A percentile compares a stretch with the other conserved stretches of the same genome.
Evolutionary conservation across 2,329 filamentous ascomycete genomes (phyloP).

Genomic region (Exophiala bonariae): DNA sequence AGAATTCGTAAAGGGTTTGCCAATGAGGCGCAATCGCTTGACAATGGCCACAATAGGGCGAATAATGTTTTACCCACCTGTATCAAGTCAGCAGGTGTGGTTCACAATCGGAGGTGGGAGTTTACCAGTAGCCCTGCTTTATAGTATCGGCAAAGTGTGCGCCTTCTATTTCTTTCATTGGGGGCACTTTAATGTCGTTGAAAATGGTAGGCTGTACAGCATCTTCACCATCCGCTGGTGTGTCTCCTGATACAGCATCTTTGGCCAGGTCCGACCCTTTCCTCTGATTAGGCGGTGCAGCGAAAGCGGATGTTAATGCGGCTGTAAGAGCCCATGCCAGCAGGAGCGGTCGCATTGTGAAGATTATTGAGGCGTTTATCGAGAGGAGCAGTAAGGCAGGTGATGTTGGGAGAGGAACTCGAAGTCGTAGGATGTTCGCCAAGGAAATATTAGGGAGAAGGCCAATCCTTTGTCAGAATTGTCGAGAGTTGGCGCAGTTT

Average conservation of each 20-base stretch:
- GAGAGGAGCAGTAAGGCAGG: neutral
- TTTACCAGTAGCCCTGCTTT: conserved; percentile 54
- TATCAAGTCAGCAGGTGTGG: conserved; percentile 18
- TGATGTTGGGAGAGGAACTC: conserved; percentile 1
- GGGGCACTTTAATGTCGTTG: conserved; percentile 53
- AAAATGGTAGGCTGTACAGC: conserved; percentile 42
- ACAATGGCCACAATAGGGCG: conserved; percentile 67
- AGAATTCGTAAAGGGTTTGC: conserved; percentile 94
- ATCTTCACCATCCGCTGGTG: conserved; percentile 30
- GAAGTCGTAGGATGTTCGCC: no score
- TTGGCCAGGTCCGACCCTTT: conserved; percentile 12
- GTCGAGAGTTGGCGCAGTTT: no score
- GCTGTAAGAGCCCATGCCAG: conserved; percentile 27
- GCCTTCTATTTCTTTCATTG: conserved; percentile 49
- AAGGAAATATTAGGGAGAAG: neutral
- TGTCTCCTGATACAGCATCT: conserved; percentile 22
- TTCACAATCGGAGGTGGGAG: conserved; percentile 15
- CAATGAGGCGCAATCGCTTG: conserved; percentile 76
- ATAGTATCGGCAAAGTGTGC: conserved; percentile 49
- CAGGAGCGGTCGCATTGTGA: conserved; percentile 27
- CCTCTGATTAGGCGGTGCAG: conserved; percentile 20
- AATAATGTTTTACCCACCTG: conserved; percentile 56
- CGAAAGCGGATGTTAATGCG: conserved; percentile 14
- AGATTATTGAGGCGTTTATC: conserved; percentile 1
- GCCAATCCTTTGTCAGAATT: no score